Evolutionary conservation across 1,139 yeast species (phyloP).

Genomic region (Geotrichum macrosporum): DNA sequence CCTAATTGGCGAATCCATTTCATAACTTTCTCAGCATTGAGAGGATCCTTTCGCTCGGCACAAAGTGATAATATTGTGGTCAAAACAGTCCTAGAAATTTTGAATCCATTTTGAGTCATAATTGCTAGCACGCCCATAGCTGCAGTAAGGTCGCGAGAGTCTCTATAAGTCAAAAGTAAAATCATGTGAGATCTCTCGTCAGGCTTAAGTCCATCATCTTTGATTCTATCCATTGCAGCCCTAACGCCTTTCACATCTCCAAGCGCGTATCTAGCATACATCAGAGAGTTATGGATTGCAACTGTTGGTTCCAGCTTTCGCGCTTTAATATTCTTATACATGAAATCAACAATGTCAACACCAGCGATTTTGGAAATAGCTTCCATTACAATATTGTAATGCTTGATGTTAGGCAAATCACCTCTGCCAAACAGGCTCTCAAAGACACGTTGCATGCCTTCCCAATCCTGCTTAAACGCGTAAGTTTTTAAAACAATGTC

Average conservation of each 20-base stretch:
- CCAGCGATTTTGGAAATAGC: conserved; percentile 61
- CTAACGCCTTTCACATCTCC: conserved; percentile 48
- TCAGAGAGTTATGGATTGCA: conserved; percentile 44
- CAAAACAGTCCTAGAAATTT: conserved; percentile 28
- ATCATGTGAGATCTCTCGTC: conserved; percentile 30
- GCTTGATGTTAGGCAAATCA: conserved; percentile 51
- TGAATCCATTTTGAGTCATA: conserved; percentile 30
- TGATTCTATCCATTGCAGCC: conserved; percentile 43
- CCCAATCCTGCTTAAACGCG: conserved; percentile 55
- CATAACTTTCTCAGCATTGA: conserved; percentile 32
- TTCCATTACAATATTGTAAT: conserved; percentile 61
- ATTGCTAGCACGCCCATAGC: conserved; percentile 35
- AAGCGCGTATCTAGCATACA: conserved; percentile 45
- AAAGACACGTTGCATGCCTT: conserved; percentile 55
- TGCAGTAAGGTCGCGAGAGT: conserved; percentile 31
- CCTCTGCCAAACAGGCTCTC: conserved; percentile 58
- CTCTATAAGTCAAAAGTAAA: conserved; percentile 32
- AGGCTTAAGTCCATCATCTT: conserved; percentile 39
- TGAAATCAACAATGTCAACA: conserved; percentile 47
- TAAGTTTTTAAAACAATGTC: conserved; percentile 41
- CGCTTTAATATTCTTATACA: conserved; percentile 46
- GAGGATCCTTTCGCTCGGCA: conserved; percentile 32
- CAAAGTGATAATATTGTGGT: conserved; percentile 35
- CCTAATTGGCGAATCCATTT: conserved; percentile 29
- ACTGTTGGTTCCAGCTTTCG: conserved; percentile 50